Base-by-base conservation (phyloP, 1,284 basidiomycete species). In the Chalciporus sp. region DNA sequence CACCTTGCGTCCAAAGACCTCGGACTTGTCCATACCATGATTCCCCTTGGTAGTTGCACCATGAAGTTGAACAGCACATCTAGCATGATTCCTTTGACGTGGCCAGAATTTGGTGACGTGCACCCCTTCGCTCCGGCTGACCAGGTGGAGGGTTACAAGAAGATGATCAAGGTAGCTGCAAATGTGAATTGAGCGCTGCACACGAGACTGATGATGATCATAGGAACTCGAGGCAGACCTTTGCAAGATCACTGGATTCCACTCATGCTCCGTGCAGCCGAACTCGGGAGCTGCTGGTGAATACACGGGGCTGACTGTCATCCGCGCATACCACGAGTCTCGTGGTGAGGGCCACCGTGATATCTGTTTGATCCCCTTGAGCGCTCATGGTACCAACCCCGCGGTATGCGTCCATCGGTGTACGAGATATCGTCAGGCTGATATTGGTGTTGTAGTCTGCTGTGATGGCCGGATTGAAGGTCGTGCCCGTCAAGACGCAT, bases 31-130 rank as follows among this genome's bases (percentile, higher is more conserved):
- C 95, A 99, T 70, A 87, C 93, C 39, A 98, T 98, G 94, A 98
- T 98, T 65, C 92, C 97, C 5, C 85, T 99, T 12, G 96, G 96
- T 52, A 96, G 91, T 66, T 95, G 93, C 72, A 95, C 94, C 10
- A 97, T 96, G 94, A 95, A 98, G 78, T 82, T 98, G 59, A 98
- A 98, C 77, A 94, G 92, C 68, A 96, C 94, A 14, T 95, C 92
- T 45, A 95, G 94, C 61, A 98, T 99, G 95, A 90, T 92, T 52
- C 95, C 96, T 12, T 78, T 99, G 33, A 97, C 94, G 7, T 94
- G 91, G 89, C 92, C 94, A 31, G 93, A 95, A 71, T 98, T 94
- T 71, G 83, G 88, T 55, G 78, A 80, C 51, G 83, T 98, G 2
- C 96, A 99, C 75, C 96, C 96, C 0, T 98, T 99, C 71, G 92